Evolutionary conservation across 495 filamentous ascomycete genomes (phyloP), one percentile per base, ranked within the genome.

Genomic region (Sabuloglossum arenarium): DNA sequence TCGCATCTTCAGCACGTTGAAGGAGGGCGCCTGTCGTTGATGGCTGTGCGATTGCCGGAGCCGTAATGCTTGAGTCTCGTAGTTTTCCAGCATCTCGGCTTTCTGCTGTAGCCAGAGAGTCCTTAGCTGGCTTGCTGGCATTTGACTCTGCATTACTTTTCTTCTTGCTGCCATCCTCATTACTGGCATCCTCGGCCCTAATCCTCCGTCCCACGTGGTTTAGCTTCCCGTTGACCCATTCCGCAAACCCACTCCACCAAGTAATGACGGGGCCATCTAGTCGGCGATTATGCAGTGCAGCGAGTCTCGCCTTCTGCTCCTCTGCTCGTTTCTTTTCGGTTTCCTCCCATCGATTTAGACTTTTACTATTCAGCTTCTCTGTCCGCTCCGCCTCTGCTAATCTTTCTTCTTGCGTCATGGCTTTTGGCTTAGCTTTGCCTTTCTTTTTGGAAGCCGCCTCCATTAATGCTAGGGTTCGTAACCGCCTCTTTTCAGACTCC

Each of bases 291-390:
- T 93, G 82, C 52, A 94, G 65, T 19, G 87, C 88, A 25, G 86
- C 86, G 43, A 94, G 77, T 67, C 84, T 90, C 25, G 78, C 80
- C 64, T 77, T 73, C 62, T 86, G 73, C 66, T 90, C 86, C 63
- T 91, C 87, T 27, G 86, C 82, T 58, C 89, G 78, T 62, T 79
- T 76, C 69, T 85, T 85, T 70, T 98, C 91, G 14, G 82, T 81
- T 65, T 86, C 84, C 68, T 97, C 90, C 90, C 91, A 98, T 39
- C 84, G 76, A 62, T 88, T 94, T 61, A 98, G 68, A 71, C 86
- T 95, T 73, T 90, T 94, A 53, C 82, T 76, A 62, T 96, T 98
- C 58, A 77, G 70, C 66, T 80, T 80, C 66, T 96, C 90, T 29
- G 88, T 78, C 61, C 81, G 70, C 27, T 81, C 88, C 24, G 90